A percentile compares a stretch with the other conserved stretches of the same genome.
These are phyloP conservation scores for Mrakia hoshinonis DNA, from an alignment of 768 basidiomycete species.

Conservation along the genomic window DNA sequence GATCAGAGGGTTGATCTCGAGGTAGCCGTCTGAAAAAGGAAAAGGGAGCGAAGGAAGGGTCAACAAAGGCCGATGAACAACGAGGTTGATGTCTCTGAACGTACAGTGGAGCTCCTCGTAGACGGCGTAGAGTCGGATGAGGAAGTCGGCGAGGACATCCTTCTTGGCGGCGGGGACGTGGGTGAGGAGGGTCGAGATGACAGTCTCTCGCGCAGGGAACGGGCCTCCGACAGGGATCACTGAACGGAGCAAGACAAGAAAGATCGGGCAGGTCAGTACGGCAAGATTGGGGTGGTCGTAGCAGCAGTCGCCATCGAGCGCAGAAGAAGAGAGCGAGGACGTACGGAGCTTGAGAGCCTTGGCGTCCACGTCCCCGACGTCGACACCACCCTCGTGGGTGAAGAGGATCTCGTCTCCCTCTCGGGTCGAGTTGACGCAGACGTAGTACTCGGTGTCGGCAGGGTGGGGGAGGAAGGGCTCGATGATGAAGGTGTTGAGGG, in stretches of 20 bases:
- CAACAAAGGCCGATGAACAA: too few relatives aligned
- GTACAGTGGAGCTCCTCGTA: slow-evolving; percentile 91
- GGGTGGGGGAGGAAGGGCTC: slow-evolving; percentile 98
- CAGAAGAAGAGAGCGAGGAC: slow-evolving; percentile 14
- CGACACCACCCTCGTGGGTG: slow-evolving; percentile 97
- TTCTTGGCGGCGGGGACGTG: slow-evolving; percentile 77
- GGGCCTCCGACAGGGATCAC: slow-evolving; percentile 22
- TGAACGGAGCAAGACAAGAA: background rate
- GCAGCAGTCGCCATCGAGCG: background rate
- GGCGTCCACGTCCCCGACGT: slow-evolving; percentile 95
- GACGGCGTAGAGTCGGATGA: slow-evolving; percentile 88
- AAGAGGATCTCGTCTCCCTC: slow-evolving; percentile 95
- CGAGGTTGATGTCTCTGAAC: slow-evolving; percentile 9
- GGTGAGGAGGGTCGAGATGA: slow-evolving; percentile 66
- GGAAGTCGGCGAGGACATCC: slow-evolving; percentile 87
- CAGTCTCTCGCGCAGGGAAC: slow-evolving; percentile 73
- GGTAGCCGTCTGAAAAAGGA: slow-evolving; percentile 61
- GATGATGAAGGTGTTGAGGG: slow-evolving; percentile 92
- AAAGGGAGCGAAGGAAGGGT: background rate
- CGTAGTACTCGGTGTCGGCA: slow-evolving; percentile 88
- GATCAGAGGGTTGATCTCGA: slow-evolving; percentile 98
- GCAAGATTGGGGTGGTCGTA: background rate
- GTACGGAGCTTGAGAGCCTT: slow-evolving; percentile 77
- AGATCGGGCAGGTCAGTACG: background rate
- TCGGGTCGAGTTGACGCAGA: slow-evolving; percentile 92